Conservation (phyloP, 768 basidiomycete species). For the Boletus rubescentipes region DNA sequence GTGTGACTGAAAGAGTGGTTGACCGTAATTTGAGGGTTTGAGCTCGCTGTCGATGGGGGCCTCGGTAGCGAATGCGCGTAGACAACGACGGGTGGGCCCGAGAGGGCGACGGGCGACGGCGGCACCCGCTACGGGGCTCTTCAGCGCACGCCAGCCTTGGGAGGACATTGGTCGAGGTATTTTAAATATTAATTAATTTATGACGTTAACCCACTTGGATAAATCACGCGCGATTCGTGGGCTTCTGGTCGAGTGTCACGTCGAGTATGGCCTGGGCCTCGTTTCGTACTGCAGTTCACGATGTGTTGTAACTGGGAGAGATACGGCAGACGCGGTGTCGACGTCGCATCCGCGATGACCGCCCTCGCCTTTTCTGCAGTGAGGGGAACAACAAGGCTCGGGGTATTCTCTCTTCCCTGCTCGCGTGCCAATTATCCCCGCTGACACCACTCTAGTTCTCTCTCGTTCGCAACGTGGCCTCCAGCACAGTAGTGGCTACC, state of each 20-base stretch:
- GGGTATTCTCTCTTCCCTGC: constrained; percentile 41
- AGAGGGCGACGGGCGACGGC: neutral
- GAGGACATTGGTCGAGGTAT: constrained; percentile 19
- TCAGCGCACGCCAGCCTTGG: constrained; percentile 17
- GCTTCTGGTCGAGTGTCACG: neutral
- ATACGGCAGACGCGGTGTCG: constrained; percentile 56
- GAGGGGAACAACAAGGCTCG: constrained; percentile 65
- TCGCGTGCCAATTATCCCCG: constrained; percentile 1
- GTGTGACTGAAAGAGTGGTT: constrained; percentile 76
- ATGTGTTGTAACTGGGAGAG: constrained; percentile 41
- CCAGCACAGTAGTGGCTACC: constrained; percentile 56
- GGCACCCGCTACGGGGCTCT: neutral
- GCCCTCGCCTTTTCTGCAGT: constrained; percentile 67
- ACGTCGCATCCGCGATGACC: constrained; percentile 62
- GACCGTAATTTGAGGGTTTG: constrained; percentile 80
- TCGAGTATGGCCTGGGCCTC: constrained; percentile 21
- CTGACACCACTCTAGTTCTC: constrained; percentile 54
- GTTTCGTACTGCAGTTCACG: neutral
- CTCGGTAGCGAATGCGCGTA: constrained; percentile 36
- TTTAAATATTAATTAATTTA: constrained; percentile 2
- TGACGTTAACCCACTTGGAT: neutral
- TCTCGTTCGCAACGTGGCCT: constrained; percentile 60
- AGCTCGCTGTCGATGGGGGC: constrained; percentile 22
- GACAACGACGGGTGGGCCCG: neutral
- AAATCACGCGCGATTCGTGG: constrained; percentile 23